Evolutionary conservation across 2,329 filamentous ascomycete species (phyloP).

Genomic region (Colletotrichum chlorophyti): DNA sequence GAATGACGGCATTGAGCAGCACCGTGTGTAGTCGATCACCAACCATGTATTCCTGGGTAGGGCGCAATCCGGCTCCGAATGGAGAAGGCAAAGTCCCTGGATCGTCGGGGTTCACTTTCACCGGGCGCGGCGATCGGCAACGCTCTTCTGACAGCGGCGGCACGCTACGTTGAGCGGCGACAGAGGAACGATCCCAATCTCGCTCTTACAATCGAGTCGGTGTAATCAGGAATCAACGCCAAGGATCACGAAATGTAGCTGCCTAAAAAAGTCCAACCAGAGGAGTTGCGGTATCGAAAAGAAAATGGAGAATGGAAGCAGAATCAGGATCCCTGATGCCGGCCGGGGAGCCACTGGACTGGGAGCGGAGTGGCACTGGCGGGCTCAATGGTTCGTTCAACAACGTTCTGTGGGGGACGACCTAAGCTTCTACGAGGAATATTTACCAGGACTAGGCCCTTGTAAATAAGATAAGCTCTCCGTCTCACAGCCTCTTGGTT

Average conservation of each 20-base stretch:
- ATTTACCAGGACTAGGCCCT: background rate
- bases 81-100: background rate
- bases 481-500: slow-evolving; percentile 2
- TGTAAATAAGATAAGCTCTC: background rate
- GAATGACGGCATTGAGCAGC: background rate
- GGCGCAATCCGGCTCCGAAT: no score
- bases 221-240: background rate
- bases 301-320: no score
- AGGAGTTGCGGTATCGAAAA: no score
- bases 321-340: background rate
- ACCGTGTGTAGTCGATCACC: background rate
- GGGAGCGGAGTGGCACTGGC: background rate
- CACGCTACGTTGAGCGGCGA: no score
- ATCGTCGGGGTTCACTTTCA: background rate
- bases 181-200: no score
- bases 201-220: no score
- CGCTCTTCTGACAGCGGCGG: no score
- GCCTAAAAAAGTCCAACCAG: no score
- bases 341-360: background rate
- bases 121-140: background rate
- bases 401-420: no score
- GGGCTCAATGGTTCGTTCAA: no score
- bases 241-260: background rate
- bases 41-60: background rate
- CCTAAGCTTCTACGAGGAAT: slow-evolving; percentile 10